These are phyloP conservation scores for Podila clonocystis DNA, from an alignment of 192 early-diverging fungal species.

Conservation along the genomic window DNA sequence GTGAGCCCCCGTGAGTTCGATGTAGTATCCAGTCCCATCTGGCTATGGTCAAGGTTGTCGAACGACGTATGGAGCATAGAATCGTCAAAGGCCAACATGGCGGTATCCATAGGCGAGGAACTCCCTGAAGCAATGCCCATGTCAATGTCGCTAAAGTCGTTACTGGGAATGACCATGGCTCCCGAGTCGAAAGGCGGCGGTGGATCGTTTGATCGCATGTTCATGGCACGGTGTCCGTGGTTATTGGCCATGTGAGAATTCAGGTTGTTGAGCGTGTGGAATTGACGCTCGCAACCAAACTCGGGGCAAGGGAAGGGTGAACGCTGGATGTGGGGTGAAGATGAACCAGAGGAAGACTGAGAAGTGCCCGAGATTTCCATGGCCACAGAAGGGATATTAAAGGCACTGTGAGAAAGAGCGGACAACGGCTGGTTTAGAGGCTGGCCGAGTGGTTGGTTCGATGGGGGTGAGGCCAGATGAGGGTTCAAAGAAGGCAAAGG, in stretches of 20 bases:
- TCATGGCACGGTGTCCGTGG: conserved; percentile 29
- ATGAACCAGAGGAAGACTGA: conserved; percentile 33
- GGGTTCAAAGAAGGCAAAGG: neutral
- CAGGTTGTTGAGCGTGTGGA: conserved; percentile 17
- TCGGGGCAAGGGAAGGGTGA: conserved; percentile 19
- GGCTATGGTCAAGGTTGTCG: conserved; percentile 14
- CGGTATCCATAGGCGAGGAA: conserved; percentile 31
- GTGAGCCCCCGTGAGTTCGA: conserved; percentile 8
- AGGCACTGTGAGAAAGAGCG: conserved; percentile 16
- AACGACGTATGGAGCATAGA: conserved; percentile 16
- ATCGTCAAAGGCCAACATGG: conserved; percentile 18
- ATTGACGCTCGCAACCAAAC: conserved; percentile 27
- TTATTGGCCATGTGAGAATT: conserved; percentile 35
- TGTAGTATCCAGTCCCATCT: conserved; percentile 15
- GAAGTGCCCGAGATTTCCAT: conserved; percentile 28
- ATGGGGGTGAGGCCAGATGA: neutral
- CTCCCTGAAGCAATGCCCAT: conserved; percentile 27
- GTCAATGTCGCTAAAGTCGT: conserved; percentile 22
- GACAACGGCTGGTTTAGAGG: conserved; percentile 4
- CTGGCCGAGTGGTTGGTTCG: conserved; percentile 7
- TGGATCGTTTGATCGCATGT: conserved; percentile 9
- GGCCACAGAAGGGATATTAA: conserved; percentile 21
- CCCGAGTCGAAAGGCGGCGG: conserved; percentile 8
- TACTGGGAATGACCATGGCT: conserved; percentile 17
- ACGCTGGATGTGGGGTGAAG: conserved; percentile 34